Conservation (phyloP, 1,139 yeast genomes). For the Schizosaccharomyces versatilis region DNA sequence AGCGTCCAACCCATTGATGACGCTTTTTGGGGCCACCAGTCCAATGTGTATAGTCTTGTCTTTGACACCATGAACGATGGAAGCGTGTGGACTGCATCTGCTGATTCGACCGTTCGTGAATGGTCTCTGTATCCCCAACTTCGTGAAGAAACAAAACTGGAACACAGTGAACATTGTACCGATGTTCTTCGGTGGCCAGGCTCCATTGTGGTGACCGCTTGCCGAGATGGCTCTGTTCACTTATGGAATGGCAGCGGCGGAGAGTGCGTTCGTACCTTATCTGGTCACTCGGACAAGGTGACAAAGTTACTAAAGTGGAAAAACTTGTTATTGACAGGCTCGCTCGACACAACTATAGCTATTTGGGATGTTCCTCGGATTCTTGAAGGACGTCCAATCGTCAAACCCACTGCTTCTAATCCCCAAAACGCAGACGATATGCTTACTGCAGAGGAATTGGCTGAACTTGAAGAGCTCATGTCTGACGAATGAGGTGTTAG, state of each 20-base stretch:
- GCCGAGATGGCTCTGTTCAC: background rate
- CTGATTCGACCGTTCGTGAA: slow-evolving; percentile 73
- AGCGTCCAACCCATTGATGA: background rate
- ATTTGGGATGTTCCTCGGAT: background rate
- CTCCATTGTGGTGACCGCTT: background rate
- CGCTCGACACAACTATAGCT: background rate
- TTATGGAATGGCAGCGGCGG: background rate
- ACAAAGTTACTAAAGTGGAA: background rate
- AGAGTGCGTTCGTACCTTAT: background rate
- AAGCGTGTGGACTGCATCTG: slow-evolving; percentile 33
- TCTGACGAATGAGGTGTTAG: background rate
- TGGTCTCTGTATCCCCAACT: slow-evolving; percentile 35
- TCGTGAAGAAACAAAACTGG: background rate
- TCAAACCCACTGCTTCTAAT: background rate
- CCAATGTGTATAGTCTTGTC: background rate
- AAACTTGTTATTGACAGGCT: background rate
- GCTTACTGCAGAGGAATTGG: background rate
- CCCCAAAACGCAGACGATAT: background rate
- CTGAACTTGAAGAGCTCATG: background rate
- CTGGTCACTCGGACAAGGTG: background rate
- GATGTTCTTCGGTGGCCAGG: background rate
- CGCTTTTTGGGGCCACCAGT: slow-evolving; percentile 1
- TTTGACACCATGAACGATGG: background rate
- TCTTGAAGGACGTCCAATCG: background rate
- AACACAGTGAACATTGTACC: background rate